Evolutionary conservation across 768 basidiomycete species (phyloP).

Genomic region (Cystofilobasidium bisporidii): DNA sequence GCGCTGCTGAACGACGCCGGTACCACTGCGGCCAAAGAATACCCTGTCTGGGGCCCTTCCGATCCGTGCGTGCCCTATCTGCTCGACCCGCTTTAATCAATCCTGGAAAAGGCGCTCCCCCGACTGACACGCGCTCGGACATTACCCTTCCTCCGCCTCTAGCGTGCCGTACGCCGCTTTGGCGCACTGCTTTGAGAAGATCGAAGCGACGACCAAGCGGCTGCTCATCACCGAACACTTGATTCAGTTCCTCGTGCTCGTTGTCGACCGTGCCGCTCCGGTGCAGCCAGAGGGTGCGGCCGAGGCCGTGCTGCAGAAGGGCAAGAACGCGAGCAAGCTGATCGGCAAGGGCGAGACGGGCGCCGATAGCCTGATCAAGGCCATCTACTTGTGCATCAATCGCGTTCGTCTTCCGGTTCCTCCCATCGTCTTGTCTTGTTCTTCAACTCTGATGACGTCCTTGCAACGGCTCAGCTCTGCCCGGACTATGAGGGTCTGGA

Average conservation of each 20-base stretch:
- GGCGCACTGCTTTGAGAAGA: constrained; percentile 73
- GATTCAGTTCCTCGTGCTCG: constrained; percentile 77
- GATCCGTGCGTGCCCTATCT: constrained; percentile 8
- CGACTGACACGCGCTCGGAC: no score
- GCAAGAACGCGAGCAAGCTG: neutral
- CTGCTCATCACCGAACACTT: constrained; percentile 82
- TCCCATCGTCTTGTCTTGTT: neutral
- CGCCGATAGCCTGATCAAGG: constrained; percentile 65
- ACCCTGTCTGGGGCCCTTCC: neutral
- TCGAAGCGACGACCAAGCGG: constrained; percentile 90
- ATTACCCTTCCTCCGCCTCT: neutral
- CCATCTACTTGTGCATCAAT: constrained; percentile 94
- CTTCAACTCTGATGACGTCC: no score
- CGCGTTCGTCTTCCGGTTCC: constrained; percentile 49
- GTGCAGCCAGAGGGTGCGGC: neutral
- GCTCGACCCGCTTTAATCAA: neutral
- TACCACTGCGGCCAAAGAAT: neutral
- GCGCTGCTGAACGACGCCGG: neutral
- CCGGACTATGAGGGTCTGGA: constrained; percentile 94
- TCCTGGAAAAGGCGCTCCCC: no score
- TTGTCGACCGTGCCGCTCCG: constrained; percentile 68
- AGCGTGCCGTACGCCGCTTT: constrained; percentile 93
- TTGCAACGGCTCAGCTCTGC: constrained; percentile 54
- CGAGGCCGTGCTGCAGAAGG: neutral
- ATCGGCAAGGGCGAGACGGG: constrained; percentile 47